Conservation (phyloP, 1,284 basidiomycete genomes). For the Puccinia coronata region DNA sequence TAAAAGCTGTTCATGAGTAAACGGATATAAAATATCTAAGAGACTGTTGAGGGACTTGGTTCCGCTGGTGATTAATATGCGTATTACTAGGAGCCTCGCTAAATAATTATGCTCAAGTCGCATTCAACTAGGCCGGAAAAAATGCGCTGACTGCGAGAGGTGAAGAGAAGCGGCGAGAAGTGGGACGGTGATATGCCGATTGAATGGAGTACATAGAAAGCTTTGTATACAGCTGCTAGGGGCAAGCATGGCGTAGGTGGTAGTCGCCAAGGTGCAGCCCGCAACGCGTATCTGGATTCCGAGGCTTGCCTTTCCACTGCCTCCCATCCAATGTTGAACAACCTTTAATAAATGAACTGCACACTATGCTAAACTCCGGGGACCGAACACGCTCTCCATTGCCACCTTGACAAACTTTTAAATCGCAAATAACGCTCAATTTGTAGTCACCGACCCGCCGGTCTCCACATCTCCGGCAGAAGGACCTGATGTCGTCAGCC, state of each 20-base stretch:
- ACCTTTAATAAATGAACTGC: not conserved
- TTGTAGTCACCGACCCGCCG: not conserved
- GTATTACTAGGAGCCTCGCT: not conserved
- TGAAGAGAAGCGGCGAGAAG: too few species aligned
- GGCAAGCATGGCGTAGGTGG: constrained; percentile 13
- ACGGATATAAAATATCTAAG: not conserved
- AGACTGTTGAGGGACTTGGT: not conserved
- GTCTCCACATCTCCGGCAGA: not conserved
- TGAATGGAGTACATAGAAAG: not conserved
- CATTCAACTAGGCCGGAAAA: not conserved
- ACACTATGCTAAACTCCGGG: constrained; percentile 10
- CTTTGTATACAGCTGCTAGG: not conserved
- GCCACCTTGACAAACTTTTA: not conserved
- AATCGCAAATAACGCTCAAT: not conserved
- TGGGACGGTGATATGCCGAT: too few species aligned
- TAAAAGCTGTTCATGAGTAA: not conserved
- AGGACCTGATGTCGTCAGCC: not conserved
- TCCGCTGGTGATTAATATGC: constrained; percentile 9
- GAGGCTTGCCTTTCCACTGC: constrained; percentile 12
- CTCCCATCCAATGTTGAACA: not conserved
- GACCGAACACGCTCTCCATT: not conserved
- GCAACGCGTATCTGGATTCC: constrained; percentile 3
- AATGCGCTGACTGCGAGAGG: not conserved
- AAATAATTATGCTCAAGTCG: not conserved
- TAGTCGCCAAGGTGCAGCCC: constrained; percentile 7